Evolutionary conservation across 225 moss, liverwort and hornwort species (phyloP).

Genomic region (Polytrichum formosum): DNA sequence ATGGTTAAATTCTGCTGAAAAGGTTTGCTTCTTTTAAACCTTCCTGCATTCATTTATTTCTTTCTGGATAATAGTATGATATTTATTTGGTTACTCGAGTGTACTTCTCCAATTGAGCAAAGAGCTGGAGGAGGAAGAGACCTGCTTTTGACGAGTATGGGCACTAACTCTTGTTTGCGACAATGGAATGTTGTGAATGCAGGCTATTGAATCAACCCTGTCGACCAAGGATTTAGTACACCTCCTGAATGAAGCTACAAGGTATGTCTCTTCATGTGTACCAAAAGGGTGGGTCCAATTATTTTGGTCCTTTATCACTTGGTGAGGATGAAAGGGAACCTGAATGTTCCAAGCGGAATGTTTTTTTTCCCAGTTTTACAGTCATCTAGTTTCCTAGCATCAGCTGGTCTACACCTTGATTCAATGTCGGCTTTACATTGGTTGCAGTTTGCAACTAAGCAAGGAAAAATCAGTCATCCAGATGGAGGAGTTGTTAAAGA

Average conservation of each 20-base stretch:
- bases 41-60: too few relatives aligned
- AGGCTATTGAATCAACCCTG: conserved; percentile 48
- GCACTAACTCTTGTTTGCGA: not conserved
- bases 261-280: conserved; percentile 24
- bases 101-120: too few relatives aligned
- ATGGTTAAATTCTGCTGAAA: conserved; percentile 77
- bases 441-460: conserved; percentile 68
- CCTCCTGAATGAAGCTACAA: conserved; percentile 53
- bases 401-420: too few relatives aligned
- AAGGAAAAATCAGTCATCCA: conserved; percentile 54
- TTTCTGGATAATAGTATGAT: too few relatives aligned
- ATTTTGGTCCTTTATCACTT: too few relatives aligned
- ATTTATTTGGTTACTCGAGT: too few relatives aligned
- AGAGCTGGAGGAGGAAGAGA: too few relatives aligned
- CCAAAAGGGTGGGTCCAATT: not conserved
- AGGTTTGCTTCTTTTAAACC: conserved; percentile 40
- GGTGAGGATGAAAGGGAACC: too few relatives aligned
- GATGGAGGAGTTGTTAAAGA: conserved; percentile 43
- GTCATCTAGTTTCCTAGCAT: too few relatives aligned
- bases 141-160: too few relatives aligned
- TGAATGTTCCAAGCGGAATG: too few relatives aligned
- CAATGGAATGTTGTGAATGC: conserved; percentile 6
- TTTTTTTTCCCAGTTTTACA: too few relatives aligned
- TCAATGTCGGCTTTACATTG: not conserved
- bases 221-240: conserved; percentile 43